Base-by-base conservation (phyloP, 176 grass and related monocot species). In the Thinopyrum elongatum region DNA sequence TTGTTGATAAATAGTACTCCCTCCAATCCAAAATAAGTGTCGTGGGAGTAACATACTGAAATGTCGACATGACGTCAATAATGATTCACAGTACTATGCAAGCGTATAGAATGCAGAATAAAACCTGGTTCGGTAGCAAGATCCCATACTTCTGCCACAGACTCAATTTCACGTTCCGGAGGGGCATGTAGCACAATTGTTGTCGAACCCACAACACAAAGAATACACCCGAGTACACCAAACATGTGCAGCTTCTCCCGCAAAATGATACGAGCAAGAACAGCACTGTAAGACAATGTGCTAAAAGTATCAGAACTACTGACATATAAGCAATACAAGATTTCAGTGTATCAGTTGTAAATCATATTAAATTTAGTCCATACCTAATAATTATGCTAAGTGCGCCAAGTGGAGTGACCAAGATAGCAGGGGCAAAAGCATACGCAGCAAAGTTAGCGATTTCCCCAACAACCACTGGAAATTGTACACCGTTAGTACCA, bases 161-260 rank as follows among this genome's bases (percentile, higher is more conserved):
- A 98, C 72, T 98, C 93, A 65, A 95, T 98, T 73, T 87, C 80
- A 79, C 91, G 91, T 84, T 98, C 96, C 1, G 86, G 90, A 86
- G 96, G 95, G 28, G 96, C 96, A 93, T 95, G 96, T 23, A 98
- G 96, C 47, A 98, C 96, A 87, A 98, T 95, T 74, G 91, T 98
- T 42, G 91, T 98, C 0, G 95, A 98, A 62, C 95, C 95, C 51
- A 98, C 95, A 85, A 98, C 93, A 82, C 96, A 98, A n/a, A 98
- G 89, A 74, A 90, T 62, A 87, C 96, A 98, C 8, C 96, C 96
- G 30, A 98, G 88, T 60, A 98, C 92, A 72, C 96, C 96, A 89
- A 98, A 98, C 70, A 94, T 92, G 69, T 98, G 93, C 81, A 98
- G 78, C 84, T 87, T 98, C 84, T 98, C 96, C 64, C 87, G 80